Evolutionary conservation across 805 yeast genomes (phyloP).

Genomic region (Metschnikowia noctiluminum): DNA sequence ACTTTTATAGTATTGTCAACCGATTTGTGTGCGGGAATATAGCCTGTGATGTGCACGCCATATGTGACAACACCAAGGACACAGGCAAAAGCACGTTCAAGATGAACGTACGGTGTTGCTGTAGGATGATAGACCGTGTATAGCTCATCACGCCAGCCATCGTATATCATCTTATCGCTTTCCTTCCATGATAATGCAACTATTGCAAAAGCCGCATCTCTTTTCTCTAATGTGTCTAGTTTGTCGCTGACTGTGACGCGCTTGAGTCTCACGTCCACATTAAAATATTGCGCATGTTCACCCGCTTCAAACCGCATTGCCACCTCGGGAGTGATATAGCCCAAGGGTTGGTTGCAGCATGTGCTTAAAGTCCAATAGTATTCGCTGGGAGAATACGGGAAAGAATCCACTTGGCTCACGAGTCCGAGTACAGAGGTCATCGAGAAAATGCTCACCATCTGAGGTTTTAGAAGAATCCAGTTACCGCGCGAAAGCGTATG

Average conservation of each 20-base stretch:
- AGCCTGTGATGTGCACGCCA: slow-evolving; percentile 88
- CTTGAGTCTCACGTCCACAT: neutral
- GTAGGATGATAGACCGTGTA: slow-evolving; percentile 66
- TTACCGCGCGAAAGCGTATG: no score
- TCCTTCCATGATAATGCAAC: slow-evolving; percentile 43
- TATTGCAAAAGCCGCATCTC: slow-evolving; percentile 39
- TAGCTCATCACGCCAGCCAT: slow-evolving; percentile 85
- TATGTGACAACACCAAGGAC: slow-evolving; percentile 83
- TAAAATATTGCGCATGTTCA: slow-evolving; percentile 1
- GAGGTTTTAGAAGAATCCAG: no score
- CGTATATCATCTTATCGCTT: slow-evolving; percentile 30
- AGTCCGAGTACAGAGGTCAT: slow-evolving; percentile 11
- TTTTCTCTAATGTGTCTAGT: slow-evolving; percentile 33
- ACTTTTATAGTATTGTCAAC: slow-evolving; percentile 43
- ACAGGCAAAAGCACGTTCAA: slow-evolving; percentile 82
- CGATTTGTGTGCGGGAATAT: slow-evolving; percentile 44
- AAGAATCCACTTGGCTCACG: slow-evolving; percentile 31
- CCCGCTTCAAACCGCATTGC: slow-evolving; percentile 21
- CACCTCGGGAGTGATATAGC: slow-evolving; percentile 26
- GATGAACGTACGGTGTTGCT: slow-evolving; percentile 54
- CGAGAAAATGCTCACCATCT: no score
- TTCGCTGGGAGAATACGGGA: slow-evolving; percentile 20
- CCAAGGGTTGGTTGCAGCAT: slow-evolving; percentile 29
- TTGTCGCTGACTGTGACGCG: slow-evolving; percentile 1
- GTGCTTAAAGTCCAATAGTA: slow-evolving; percentile 25